phyloP scores from a whole-genome alignment of 2,329 filamentous ascomycete species.

The Curvularia verruculosa region DNA sequence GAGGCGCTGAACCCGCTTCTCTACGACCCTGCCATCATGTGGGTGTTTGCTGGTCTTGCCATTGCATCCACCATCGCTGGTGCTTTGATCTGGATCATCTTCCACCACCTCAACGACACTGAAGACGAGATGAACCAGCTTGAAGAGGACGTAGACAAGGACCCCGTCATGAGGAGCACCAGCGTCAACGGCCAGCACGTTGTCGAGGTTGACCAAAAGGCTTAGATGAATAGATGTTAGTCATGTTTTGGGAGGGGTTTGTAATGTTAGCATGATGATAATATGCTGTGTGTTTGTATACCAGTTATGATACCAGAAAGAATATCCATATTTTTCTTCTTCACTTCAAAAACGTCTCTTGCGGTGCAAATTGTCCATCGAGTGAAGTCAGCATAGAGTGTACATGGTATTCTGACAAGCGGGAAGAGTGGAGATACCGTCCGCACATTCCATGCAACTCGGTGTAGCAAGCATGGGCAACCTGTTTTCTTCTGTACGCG shows the following conservation, averaged over 20 bases:
- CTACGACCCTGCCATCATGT: slow-evolving; percentile 69
- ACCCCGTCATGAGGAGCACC: slow-evolving; percentile 35
- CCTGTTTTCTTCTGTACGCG: neutral
- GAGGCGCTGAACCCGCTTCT: slow-evolving; percentile 67
- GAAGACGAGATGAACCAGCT: slow-evolving; percentile 49
- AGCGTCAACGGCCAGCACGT: slow-evolving; percentile 33
- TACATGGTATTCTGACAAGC: neutral
- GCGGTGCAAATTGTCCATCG: neutral
- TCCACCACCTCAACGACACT: slow-evolving; percentile 47
- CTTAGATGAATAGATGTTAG: slow-evolving; percentile 7
- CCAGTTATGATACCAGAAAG: slow-evolving; percentile 14
- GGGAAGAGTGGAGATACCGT: neutral
- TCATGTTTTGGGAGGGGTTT: neutral
- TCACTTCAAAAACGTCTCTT: neutral
- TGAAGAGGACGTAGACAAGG: slow-evolving; percentile 43
- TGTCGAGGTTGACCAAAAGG: slow-evolving; percentile 23
- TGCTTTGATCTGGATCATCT: slow-evolving; percentile 45
- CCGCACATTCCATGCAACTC: neutral
- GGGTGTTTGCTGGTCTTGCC: slow-evolving; percentile 59
- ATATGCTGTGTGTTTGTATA: slow-evolving; percentile 4
- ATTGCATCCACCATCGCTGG: slow-evolving; percentile 41
- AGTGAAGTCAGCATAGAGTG: neutral
- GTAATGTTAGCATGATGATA: slow-evolving; percentile 8
- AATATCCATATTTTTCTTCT: slow-evolving; percentile 11
- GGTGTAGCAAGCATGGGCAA: neutral